Percentiles rank a stretch among this genome's conserved stretches.
phyloP scores from a whole-genome alignment of 78 protist species.

The Dictyostelium brefeldianum region DNA sequence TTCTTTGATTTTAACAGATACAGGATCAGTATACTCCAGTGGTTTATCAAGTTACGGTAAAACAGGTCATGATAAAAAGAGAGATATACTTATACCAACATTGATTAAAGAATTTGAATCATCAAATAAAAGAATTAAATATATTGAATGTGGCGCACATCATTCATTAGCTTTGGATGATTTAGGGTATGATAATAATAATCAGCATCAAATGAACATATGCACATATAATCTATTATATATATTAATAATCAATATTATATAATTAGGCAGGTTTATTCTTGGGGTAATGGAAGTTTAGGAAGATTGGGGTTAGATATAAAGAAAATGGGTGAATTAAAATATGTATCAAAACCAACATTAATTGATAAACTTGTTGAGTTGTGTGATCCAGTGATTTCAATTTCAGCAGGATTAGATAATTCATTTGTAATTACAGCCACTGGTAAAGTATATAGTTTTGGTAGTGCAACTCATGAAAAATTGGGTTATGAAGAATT shows the following conservation, averaged over 20 bases:
- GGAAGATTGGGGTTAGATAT: slow-evolving; percentile 51
- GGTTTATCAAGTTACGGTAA: slow-evolving; percentile 27
- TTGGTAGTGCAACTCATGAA: slow-evolving; percentile 10
- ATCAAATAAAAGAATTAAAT: slow-evolving; percentile 22
- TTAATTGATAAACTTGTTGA: not conserved
- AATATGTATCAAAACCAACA: slow-evolving; percentile 3
- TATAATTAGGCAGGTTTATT: slow-evolving; percentile 14
- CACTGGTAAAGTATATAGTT: slow-evolving; percentile 11
- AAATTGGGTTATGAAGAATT: not conserved
- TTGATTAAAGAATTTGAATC: not conserved
- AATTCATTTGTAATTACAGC: not conserved
- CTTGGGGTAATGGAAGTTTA: slow-evolving; percentile 32
- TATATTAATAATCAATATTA: too few species aligned
- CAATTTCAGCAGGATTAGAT: slow-evolving; percentile 48
- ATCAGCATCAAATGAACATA: too few species aligned
- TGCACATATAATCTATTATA: too few species aligned
- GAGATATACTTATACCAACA: slow-evolving; percentile 39
- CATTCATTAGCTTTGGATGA: slow-evolving; percentile 53
- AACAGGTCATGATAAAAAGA: slow-evolving; percentile 29
- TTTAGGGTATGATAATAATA: too few species aligned
- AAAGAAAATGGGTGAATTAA: not conserved
- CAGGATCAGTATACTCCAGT: slow-evolving; percentile 41
- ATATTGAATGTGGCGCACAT: slow-evolving; percentile 58
- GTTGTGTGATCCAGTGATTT: not conserved
- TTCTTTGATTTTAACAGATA: slow-evolving; percentile 44